Conservation (phyloP, 257 asterid species). For the Rubia yunnanensis region DNA sequence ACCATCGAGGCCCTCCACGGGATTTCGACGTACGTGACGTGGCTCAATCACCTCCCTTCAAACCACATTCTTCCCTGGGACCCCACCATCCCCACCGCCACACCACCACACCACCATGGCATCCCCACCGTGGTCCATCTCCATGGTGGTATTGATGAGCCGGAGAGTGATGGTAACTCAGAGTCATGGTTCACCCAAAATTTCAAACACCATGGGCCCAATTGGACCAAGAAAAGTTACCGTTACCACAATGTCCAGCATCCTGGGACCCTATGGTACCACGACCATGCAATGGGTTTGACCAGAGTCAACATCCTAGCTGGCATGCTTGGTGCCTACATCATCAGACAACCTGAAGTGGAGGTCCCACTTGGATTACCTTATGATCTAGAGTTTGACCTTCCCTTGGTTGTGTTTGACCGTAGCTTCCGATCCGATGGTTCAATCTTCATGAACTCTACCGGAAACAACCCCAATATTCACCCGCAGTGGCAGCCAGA, state of each 20-base stretch:
- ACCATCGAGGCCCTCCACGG: slow-evolving; percentile 76
- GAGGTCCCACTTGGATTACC: slow-evolving; percentile 56
- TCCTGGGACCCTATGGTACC: slow-evolving; percentile 89
- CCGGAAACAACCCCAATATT: slow-evolving; percentile 58
- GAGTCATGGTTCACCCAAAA: slow-evolving; percentile 63
- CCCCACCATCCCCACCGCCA: slow-evolving; percentile 69
- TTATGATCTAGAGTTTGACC: slow-evolving; percentile 40
- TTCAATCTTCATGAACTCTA: slow-evolving; percentile 63
- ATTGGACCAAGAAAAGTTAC: slow-evolving; percentile 44
- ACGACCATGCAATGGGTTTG: slow-evolving; percentile 90
- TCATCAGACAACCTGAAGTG: slow-evolving; percentile 41
- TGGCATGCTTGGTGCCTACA: slow-evolving; percentile 64
- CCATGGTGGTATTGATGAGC: slow-evolving; percentile 70
- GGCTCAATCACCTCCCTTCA: slow-evolving; percentile 67
- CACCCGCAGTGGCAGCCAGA: slow-evolving; percentile 97
- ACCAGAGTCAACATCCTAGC: slow-evolving; percentile 86
- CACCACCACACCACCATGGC: slow-evolving; percentile 33
- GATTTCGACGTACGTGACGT: slow-evolving; percentile 35
- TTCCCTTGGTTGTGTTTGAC: slow-evolving; percentile 53
- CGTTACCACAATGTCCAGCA: slow-evolving; percentile 65
- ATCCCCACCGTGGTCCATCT: slow-evolving; percentile 85
- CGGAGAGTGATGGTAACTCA: slow-evolving; percentile 60
- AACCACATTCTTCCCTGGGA: slow-evolving; percentile 88
- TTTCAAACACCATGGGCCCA: slow-evolving; percentile 45
- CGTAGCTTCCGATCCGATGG: slow-evolving; percentile 52